Evolutionary conservation across 2,329 filamentous ascomycete species (phyloP).

Genomic region (Zymoseptoria tritici): DNA sequence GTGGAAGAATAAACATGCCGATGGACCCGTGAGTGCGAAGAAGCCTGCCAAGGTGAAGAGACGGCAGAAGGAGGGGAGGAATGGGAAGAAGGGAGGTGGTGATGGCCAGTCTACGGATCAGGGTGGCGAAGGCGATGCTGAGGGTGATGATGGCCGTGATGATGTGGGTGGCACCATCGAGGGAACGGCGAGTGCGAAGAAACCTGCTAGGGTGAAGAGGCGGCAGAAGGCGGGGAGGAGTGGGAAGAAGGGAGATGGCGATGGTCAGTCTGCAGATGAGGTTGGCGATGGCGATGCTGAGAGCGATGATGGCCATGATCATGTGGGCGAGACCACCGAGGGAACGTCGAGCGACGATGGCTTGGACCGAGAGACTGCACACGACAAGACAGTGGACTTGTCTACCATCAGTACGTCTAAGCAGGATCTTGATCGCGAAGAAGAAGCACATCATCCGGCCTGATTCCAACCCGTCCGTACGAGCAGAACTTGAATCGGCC

Average conservation of each 20-base stretch:
- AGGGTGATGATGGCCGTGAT: background rate
- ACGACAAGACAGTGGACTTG: background rate
- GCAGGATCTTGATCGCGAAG: background rate
- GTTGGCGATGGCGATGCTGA: background rate
- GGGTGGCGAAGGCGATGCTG: background rate
- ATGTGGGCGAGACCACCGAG: background rate
- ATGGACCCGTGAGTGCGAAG: slow-evolving; percentile 31
- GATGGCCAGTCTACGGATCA: background rate
- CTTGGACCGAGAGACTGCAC: background rate
- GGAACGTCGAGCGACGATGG: background rate
- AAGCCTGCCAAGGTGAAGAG: slow-evolving; percentile 36
- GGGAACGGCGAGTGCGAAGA: slow-evolving; percentile 26
- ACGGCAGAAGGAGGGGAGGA: slow-evolving; percentile 22
- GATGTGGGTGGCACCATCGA: background rate
- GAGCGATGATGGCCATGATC: background rate
- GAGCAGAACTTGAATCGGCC: too few relatives aligned
- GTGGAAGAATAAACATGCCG: slow-evolving; percentile 40
- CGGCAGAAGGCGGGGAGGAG: slow-evolving; percentile 21
- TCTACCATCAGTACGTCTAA: background rate
- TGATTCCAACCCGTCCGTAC: background rate
- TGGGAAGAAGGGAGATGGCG: slow-evolving; percentile 1
- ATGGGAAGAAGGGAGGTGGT: slow-evolving; percentile 1
- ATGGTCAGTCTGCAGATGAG: background rate
- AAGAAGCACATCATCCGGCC: background rate
- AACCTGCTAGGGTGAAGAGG: slow-evolving; percentile 35